These are phyloP conservation scores for Solanum medicagineum DNA, from an alignment of 257 asterid genomes.

Conservation along the genomic window DNA sequence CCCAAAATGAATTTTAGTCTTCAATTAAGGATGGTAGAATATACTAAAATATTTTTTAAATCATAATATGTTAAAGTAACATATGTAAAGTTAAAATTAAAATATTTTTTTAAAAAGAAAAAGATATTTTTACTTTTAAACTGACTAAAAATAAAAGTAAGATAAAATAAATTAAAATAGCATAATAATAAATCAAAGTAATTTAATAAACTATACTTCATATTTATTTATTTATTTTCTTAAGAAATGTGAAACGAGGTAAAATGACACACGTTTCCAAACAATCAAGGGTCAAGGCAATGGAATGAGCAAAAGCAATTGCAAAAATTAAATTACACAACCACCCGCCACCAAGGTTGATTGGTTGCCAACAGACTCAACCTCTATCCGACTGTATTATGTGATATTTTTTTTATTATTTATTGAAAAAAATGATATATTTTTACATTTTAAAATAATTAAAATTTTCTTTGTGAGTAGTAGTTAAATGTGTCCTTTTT, in stretches of 20 bases:
- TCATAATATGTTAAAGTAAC: no score
- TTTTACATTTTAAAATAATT: no score
- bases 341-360: not conserved
- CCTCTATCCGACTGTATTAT: not conserved
- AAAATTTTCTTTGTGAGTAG: no score
- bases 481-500: no score
- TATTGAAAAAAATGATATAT: not conserved
- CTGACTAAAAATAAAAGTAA: no score
- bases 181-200: accelerated
- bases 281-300: not conserved
- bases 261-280: not conserved
- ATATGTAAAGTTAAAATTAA: no score
- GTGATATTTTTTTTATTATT: not conserved
- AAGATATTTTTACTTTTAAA: no score
- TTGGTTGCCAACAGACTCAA: not conserved
- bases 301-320: not conserved
- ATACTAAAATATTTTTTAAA: no score
- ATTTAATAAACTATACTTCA: not conserved
- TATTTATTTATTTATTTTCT: not conserved
- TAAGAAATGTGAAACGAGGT: not conserved
- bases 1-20: no score
- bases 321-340: not conserved
- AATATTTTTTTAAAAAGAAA: no score
- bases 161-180: no score
- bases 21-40: no score